These are phyloP conservation scores for Camellia oleifera DNA, from an alignment of 179 eudicot genomes.

Conservation along the genomic window DNA sequence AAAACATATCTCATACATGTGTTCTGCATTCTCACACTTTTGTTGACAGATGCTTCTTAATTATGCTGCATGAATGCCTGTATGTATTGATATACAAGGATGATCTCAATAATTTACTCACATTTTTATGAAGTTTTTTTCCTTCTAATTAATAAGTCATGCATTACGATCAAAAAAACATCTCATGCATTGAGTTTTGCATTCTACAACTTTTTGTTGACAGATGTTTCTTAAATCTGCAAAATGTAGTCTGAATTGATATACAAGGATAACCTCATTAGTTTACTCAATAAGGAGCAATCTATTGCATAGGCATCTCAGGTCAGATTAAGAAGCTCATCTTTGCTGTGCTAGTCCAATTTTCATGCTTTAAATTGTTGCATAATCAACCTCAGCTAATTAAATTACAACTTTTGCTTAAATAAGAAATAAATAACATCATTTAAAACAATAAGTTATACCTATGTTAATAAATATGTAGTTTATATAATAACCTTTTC, in stretches of 20 bases:
- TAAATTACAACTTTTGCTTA: background rate
- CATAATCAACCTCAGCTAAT: background rate
- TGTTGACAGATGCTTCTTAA: background rate
- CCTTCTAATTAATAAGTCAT: too few species aligned
- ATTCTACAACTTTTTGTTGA: too few species aligned
- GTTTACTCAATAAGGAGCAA: too few species aligned
- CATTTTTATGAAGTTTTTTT: background rate
- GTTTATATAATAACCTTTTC: background rate
- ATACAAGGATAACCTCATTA: too few species aligned
- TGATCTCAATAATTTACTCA: background rate
- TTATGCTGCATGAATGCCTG: background rate
- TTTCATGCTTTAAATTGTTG: background rate
- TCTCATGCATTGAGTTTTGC: too few species aligned
- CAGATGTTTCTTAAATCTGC: too few species aligned
- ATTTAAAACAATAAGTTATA: background rate
- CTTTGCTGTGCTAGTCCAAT: constrained; percentile 1
- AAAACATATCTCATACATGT: too few species aligned
- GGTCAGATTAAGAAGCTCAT: background rate
- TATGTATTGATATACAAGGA: background rate
- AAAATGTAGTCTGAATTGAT: too few species aligned
- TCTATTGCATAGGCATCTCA: too few species aligned
- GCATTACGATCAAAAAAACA: too few species aligned
- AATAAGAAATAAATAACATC: background rate
- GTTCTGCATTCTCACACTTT: too few species aligned
- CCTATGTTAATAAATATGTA: background rate